phyloP scores from a whole-genome alignment of 1,284 basidiomycete genomes.

The Leccinum subrobustum region DNA sequence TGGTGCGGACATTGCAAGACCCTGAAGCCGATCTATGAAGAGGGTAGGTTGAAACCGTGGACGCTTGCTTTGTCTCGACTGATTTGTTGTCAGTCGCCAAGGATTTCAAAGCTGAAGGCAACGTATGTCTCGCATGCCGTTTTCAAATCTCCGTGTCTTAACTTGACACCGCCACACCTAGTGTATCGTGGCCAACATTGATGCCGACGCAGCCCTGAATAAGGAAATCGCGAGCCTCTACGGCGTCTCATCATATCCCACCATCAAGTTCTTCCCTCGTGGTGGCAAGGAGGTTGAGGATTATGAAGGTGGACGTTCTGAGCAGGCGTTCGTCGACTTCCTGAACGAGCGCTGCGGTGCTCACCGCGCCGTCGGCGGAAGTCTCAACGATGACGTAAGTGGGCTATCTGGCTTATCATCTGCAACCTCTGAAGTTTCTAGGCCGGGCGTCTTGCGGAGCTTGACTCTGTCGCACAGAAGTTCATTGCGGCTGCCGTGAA shows the following conservation, averaged over 20 bases:
- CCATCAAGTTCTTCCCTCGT: constrained; percentile 93
- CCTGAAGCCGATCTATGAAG: constrained; percentile 86
- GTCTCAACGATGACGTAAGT: constrained; percentile 69
- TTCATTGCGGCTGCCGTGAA: constrained; percentile 69
- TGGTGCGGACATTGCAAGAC: constrained; percentile 90
- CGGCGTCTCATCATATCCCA: constrained; percentile 79
- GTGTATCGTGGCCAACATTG: constrained; percentile 88
- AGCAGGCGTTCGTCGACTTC: constrained; percentile 69
- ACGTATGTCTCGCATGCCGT: constrained; percentile 45
- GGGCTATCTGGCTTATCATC: not conserved
- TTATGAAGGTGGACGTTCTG: constrained; percentile 70
- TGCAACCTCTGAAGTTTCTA: constrained; percentile 29
- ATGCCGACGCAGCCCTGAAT: constrained; percentile 86
- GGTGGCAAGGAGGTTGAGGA: constrained; percentile 56
- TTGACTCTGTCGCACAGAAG: constrained; percentile 77
- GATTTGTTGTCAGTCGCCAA: constrained; percentile 55
- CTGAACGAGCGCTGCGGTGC: constrained; percentile 91
- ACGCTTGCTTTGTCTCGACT: constrained; percentile 3
- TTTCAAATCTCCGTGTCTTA: not conserved
- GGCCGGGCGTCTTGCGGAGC: constrained; percentile 79
- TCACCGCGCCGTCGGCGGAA: constrained; percentile 78
- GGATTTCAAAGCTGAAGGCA: constrained; percentile 75
- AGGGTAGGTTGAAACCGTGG: constrained; percentile 37
- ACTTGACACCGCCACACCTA: constrained; percentile 32
- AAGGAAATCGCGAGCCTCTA: constrained; percentile 73